These are phyloP conservation scores for Hansenula anomala DNA, from an alignment of 1,139 yeast genomes.

Conservation along the genomic window DNA sequence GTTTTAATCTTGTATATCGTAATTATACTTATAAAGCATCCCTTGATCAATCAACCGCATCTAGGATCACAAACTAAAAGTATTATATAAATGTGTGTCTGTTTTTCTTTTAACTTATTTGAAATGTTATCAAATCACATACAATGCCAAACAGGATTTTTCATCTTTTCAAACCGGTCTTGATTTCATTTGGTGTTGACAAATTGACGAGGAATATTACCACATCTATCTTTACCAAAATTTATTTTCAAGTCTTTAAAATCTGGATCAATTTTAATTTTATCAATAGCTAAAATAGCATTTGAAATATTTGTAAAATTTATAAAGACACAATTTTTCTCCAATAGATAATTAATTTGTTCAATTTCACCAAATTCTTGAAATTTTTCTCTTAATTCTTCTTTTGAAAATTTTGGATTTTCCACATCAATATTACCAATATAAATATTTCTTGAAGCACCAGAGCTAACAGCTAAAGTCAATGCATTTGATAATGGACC, in stretches of 20 bases:
- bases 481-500: constrained; percentile 84
- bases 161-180: too few species aligned
- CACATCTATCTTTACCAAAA: constrained; percentile 94
- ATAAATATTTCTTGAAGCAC: constrained; percentile 89
- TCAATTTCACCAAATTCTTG: constrained; percentile 87
- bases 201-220: constrained; percentile 47
- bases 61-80: too few species aligned
- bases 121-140: too few species aligned
- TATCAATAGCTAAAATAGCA: constrained; percentile 81
- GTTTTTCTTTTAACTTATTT: too few species aligned
- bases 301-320: constrained; percentile 84
- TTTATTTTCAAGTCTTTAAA: constrained; percentile 60
- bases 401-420: constrained; percentile 33
- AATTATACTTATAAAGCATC: too few species aligned
- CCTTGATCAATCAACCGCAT: too few species aligned
- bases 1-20: too few species aligned
- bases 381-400: constrained; percentile 67
- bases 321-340: constrained; percentile 87
- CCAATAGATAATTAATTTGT: constrained; percentile 81
- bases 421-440: constrained; percentile 61
- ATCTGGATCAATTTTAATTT: constrained; percentile 45
- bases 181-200: constrained; percentile 10
- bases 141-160: too few species aligned
- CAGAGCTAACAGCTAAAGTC: constrained; percentile 83
- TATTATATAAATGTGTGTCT: too few species aligned